These are phyloP conservation scores for Paulownia fortunei DNA, from an alignment of 257 asterid genomes.

Conservation along the genomic window DNA sequence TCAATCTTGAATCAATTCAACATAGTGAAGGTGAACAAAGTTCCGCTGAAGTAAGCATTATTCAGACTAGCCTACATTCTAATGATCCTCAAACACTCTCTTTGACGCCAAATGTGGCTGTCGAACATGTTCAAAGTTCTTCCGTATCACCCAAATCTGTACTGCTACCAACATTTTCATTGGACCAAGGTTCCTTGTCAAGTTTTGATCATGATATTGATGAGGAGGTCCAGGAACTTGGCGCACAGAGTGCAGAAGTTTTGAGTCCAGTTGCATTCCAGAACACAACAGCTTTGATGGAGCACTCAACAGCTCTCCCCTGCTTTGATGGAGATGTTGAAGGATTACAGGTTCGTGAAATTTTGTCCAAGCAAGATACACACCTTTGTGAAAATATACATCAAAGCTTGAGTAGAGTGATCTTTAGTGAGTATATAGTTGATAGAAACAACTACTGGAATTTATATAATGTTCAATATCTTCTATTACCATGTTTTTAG, in stretches of 20 bases:
- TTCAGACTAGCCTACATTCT: constrained; percentile 13
- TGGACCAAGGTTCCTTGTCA: constrained; percentile 42
- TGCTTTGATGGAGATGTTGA: constrained; percentile 15
- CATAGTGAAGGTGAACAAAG: constrained; percentile 23
- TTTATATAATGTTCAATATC: too few relatives aligned
- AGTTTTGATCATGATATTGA: constrained; percentile 43
- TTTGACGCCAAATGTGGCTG: constrained; percentile 20
- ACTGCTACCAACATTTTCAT: constrained; percentile 51
- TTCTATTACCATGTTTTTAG: too few relatives aligned
- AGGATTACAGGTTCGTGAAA: constrained; percentile 42
- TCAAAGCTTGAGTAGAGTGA: not conserved
- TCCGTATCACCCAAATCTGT: constrained; percentile 62
- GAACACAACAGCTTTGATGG: constrained; percentile 8
- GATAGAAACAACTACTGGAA: too few relatives aligned
- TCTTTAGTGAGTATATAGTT: too few relatives aligned
- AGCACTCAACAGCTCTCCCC: constrained; percentile 11
- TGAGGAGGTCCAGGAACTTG: constrained; percentile 39
- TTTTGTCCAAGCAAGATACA: not conserved
- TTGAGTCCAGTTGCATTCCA: constrained; percentile 17
- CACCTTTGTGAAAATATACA: not conserved
- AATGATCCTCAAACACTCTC: constrained; percentile 22
- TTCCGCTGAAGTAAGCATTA: constrained; percentile 11
- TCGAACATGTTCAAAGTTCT: constrained; percentile 39
- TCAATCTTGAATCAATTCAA: constrained; percentile 24
- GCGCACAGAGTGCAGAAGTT: constrained; percentile 12